Base-by-base conservation (phyloP, 371 early-diverging fungal genomes). In the Lichtheimia hyalospora region DNA sequence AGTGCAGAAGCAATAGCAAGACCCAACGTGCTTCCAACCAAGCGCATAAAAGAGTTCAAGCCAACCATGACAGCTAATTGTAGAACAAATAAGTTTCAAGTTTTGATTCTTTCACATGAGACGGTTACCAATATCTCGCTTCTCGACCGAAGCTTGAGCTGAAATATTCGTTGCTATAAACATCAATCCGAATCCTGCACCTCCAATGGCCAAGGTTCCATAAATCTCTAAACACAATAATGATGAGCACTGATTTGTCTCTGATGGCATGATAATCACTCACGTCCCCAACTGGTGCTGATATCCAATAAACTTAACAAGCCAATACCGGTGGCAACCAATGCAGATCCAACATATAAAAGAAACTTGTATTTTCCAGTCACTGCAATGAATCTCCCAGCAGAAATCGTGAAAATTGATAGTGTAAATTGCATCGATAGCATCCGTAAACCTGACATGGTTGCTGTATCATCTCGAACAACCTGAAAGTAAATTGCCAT, bases 401-500 rank as follows among this genome's bases (percentile, higher is more conserved):
- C 52, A 6, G 62, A 46, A 21, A 77, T 73, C 3, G 77, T 67
- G 12, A 67, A 58, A 7, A 71, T 56, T 44, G 68, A 49, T 43
- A 78, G 57, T 3, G 73, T 63, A 53, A 74, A 59, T 15, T 82
- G 77, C 74, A 84, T 68, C 2, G 84, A 81, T 41, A 79, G 75
- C 48, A 79, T 41, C 5, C 63, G 63, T 23, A 62, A 52, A 39
- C 86, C 86, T 1, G 84, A 82, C 68, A 70, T 72, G 41, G 77
- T 86, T 16, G 86, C 84, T 13, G 61, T 58, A 39, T 77, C 71
- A 7, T 69, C 71, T 42, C 67, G 69, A 7, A 91, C 90, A 44
- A 92, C 84, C 60, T 89, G 91, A 73, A 89, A 90, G 70, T 87
- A 95, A 4, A 91, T 71, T 12, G 95, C 93, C 0, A 89, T 61